Conservation (phyloP, 2,329 filamentous ascomycete genomes). For the Amauroascus verrucosus region DNA sequence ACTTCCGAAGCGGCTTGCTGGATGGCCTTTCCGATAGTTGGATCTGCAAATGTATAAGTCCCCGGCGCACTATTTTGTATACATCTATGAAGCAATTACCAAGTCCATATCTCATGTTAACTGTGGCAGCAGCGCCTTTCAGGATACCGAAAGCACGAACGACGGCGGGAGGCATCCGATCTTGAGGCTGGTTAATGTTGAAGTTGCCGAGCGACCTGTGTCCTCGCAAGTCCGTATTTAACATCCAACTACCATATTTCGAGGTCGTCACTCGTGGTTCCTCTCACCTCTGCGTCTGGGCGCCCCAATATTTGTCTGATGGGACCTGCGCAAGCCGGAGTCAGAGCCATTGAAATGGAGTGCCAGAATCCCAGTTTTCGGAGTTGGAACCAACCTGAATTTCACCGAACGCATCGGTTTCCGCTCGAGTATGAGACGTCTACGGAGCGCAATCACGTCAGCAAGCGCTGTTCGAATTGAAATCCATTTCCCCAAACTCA, state of each 20-base stretch:
- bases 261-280: background rate
- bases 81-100: slow-evolving; percentile 33
- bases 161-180: slow-evolving; percentile 92
- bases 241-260: slow-evolving; percentile 19
- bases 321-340: slow-evolving; percentile 46
- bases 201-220: slow-evolving; percentile 80
- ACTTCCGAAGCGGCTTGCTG: slow-evolving; percentile 91
- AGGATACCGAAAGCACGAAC: slow-evolving; percentile 91
- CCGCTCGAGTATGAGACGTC: slow-evolving; percentile 53
- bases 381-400: slow-evolving; percentile 51
- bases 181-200: slow-evolving; percentile 97
- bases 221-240: background rate
- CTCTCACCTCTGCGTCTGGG: slow-evolving; percentile 72
- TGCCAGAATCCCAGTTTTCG: too few relatives aligned
- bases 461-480: background rate
- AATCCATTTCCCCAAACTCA: slow-evolving; percentile 2
- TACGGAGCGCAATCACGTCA: background rate
- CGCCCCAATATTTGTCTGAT: slow-evolving; percentile 94
- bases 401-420: slow-evolving; percentile 97
- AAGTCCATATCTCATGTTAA: slow-evolving; percentile 91
- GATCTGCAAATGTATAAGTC: slow-evolving; percentile 48
- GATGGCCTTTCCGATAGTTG: slow-evolving; percentile 82
- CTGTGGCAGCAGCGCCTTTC: slow-evolving; percentile 89
- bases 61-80: slow-evolving; percentile 16
- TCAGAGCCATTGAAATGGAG: background rate